phyloP scores from a whole-genome alignment of 345 rosid genomes.

The Sisymbrium altissimum region DNA sequence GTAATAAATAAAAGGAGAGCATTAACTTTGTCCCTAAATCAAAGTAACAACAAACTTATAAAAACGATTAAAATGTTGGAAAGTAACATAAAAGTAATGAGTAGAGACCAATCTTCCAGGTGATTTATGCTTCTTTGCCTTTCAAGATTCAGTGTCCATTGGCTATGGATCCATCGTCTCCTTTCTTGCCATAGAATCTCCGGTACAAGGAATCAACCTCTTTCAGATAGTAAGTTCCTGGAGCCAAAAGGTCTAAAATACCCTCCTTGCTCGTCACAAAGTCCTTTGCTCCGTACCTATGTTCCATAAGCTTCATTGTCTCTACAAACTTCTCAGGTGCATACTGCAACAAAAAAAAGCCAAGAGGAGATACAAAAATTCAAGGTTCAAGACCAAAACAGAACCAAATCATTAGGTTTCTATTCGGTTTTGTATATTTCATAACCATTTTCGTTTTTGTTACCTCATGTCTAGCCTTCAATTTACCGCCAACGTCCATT shows the following conservation, averaged over 20 bases:
- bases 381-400: neutral
- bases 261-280: conserved; percentile 88
- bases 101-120: neutral
- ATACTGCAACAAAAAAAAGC: conserved; percentile 41
- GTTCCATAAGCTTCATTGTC: conserved; percentile 91
- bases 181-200: conserved; percentile 81
- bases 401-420: no score
- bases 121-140: neutral
- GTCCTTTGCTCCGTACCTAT: conserved; percentile 94
- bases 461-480: conserved; percentile 96
- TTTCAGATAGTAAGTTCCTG: conserved; percentile 89
- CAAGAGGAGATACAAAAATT: neutral
- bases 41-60: conserved; percentile 25
- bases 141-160: conserved; percentile 63
- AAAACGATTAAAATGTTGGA: neutral
- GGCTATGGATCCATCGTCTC: conserved; percentile 49
- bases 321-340: conserved; percentile 81
- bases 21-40: conserved; percentile 20
- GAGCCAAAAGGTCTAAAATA: conserved; percentile 60
- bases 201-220: conserved; percentile 92
- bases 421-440: no score
- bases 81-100: neutral
- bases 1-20: conserved; percentile 15
- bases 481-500: conserved; percentile 66
- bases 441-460: neutral